Percentiles rank a stretch among this genome's conserved stretches.
Conservation (phyloP, 2,329 filamentous ascomycete species). For the Exserohilum turcica region DNA sequence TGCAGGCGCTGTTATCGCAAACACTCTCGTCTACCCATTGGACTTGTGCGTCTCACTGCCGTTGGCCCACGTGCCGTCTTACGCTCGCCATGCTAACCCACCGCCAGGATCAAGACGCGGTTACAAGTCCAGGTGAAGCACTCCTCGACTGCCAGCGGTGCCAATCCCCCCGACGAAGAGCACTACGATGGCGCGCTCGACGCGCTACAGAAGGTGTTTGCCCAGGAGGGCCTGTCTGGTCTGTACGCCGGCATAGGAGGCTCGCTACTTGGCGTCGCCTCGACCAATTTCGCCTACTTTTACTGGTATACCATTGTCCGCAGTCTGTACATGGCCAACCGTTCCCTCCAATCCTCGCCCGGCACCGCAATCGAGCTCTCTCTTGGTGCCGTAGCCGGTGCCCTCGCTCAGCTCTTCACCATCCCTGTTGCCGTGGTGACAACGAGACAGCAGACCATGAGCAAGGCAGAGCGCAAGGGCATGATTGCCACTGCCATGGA, state of each 20-base stretch:
- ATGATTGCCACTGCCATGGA: constrained; percentile 86
- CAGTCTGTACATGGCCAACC: constrained; percentile 71
- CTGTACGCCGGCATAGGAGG: constrained; percentile 90
- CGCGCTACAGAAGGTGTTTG: constrained; percentile 82
- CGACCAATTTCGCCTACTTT: constrained; percentile 99
- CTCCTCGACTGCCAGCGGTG: constrained; percentile 48
- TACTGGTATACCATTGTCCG: constrained; percentile 97
- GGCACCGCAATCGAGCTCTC: constrained; percentile 82
- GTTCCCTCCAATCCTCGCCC: constrained; percentile 65
- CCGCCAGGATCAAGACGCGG: constrained; percentile 86
- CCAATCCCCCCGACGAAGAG: constrained; percentile 57
- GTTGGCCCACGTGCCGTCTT: background rate
- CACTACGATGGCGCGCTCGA: constrained; percentile 90
- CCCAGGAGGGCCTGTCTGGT: constrained; percentile 77
- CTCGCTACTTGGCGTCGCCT: constrained; percentile 86
- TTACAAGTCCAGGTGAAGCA: constrained; percentile 90
- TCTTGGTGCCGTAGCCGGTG: constrained; percentile 85
- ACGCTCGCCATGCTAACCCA: constrained; percentile 10
- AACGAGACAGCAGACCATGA: constrained; percentile 92
- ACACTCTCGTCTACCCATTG: constrained; percentile 92
- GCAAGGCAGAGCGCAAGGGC: constrained; percentile 81
- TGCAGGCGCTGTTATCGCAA: constrained; percentile 89
- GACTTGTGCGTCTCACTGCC: constrained; percentile 73
- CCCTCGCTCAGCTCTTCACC: constrained; percentile 91
- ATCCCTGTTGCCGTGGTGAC: constrained; percentile 96